A percentile compares a stretch with the other conserved stretches of the same genome.
Conservation (phyloP, 768 basidiomycete species). For the Cyclocybe aegerita region DNA sequence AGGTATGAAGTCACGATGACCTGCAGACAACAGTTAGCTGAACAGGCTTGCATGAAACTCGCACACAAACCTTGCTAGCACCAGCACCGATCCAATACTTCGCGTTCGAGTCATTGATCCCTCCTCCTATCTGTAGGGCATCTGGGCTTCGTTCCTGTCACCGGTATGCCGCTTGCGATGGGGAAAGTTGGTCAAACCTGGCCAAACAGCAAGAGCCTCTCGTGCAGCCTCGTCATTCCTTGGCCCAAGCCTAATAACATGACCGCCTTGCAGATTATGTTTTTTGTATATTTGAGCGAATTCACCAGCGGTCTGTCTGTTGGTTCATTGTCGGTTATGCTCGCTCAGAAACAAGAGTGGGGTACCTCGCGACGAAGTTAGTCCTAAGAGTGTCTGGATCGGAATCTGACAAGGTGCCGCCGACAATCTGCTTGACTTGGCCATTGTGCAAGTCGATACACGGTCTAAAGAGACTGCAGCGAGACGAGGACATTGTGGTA, state of each 20-base stretch:
- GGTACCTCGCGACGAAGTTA: slow-evolving; percentile 89
- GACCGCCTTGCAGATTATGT: slow-evolving; percentile 76
- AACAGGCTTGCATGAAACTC: neutral
- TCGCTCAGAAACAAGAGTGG: slow-evolving; percentile 9
- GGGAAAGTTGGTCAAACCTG: slow-evolving; percentile 42
- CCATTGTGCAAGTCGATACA: slow-evolving; percentile 98
- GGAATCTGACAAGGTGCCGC: slow-evolving; percentile 82
- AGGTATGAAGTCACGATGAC: slow-evolving; percentile 98
- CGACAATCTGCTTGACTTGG: slow-evolving; percentile 97
- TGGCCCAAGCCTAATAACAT: slow-evolving; percentile 94
- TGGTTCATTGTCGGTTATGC: slow-evolving; percentile 9
- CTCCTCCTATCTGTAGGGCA: slow-evolving; percentile 90
- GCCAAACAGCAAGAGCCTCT: slow-evolving; percentile 84
- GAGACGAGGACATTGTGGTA: slow-evolving; percentile 30
- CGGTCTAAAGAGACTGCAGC: slow-evolving; percentile 71
- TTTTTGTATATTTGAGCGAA: slow-evolving; percentile 79
- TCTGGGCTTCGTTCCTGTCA: slow-evolving; percentile 37
- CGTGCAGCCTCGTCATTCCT: slow-evolving; percentile 88
- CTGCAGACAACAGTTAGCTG: slow-evolving; percentile 37
- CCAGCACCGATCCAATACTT: slow-evolving; percentile 82
- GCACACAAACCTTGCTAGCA: slow-evolving; percentile 71
- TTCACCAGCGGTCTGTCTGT: slow-evolving; percentile 73
- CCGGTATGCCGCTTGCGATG: neutral
- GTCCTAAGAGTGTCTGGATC: slow-evolving; percentile 65
- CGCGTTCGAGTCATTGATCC: slow-evolving; percentile 83